Evolutionary conservation across 2,329 filamentous ascomycete genomes (phyloP), one percentile per base, ranked within the genome.

Genomic region (Penicillium freii): DNA sequence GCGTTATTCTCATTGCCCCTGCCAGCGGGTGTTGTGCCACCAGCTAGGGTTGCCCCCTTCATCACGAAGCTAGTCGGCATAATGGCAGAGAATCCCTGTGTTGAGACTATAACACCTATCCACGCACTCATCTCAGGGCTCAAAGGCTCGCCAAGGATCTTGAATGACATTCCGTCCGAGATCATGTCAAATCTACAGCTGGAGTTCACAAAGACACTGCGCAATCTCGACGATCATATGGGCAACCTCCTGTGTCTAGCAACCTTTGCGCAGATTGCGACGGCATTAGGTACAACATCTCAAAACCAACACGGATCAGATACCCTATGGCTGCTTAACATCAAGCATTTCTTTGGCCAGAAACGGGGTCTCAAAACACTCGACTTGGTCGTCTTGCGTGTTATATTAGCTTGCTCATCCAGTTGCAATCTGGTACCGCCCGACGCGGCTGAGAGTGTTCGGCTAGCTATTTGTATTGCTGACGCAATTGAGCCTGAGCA

Each of bases 171-270:
- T 2, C 66, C 74, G 1, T 60, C 61, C 6, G 70, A 74, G 23
- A 59, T 69, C 11, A 73, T 77, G 69, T 64, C 65, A 1, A 71
- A 60, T 15, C 67, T 78, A 7, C 76, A 77, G 58, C 40, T 62
- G 2, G 71, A 73, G 59, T 69, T 72, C 19, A 76, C 69, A 23
- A 75, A 71, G 48, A 73, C 66, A 5, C 53, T 76, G n/a, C 71
- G 71, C 31, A 75, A 75, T 50, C 59, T 76, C 25, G 70, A 75
- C 43, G 70, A 77, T 47, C 72, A 75, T 21, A 69, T 75, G 66
- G 73, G 70, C 7, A 77, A 72, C 36, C 64, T 78, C 6, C 60
- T 77, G n/a, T 77, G 74, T 40, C 67, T 78, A n/a, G 74, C 74
- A 13, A 74, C 70, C 0, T 74, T 77, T 57, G 71, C 74, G 5